Percentiles rank a stretch among this genome's conserved stretches.
Evolutionary conservation across 192 early-diverging fungal genomes (phyloP).

Genomic region (Linderina pennispora): DNA sequence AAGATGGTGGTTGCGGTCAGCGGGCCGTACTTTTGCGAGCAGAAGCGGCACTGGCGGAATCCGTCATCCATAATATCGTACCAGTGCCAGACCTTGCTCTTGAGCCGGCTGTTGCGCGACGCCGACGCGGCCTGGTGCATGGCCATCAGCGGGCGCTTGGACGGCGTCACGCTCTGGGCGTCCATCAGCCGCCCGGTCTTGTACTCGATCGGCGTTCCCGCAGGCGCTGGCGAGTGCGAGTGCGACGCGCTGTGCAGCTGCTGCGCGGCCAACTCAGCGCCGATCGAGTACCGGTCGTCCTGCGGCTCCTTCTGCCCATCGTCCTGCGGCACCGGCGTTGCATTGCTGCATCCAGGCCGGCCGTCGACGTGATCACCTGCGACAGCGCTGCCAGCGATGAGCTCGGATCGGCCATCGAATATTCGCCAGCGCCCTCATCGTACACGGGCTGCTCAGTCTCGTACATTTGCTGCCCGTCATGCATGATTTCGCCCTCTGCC

Average conservation of each 20-base stretch:
- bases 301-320: neutral
- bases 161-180: conserved; percentile 11
- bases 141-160: conserved; percentile 20
- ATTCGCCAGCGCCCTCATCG: too few species aligned
- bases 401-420: conserved; percentile 13
- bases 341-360: neutral
- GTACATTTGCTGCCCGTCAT: conserved; percentile 36
- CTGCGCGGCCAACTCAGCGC: too few species aligned
- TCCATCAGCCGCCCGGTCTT: conserved; percentile 14
- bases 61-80: conserved; percentile 39
- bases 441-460: conserved; percentile 5
- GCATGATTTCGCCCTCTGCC: conserved; percentile 8
- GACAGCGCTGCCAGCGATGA: conserved; percentile 36
- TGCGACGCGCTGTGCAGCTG: neutral
- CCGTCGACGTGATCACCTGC: conserved; percentile 32
- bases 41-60: conserved; percentile 40
- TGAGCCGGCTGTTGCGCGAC: conserved; percentile 26
- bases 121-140: conserved; percentile 13
- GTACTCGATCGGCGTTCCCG: conserved; percentile 9
- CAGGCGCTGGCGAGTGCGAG: neutral
- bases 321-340: conserved; percentile 1
- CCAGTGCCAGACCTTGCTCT: conserved; percentile 47
- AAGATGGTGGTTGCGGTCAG: conserved; percentile 45
- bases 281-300: too few species aligned
- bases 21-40: conserved; percentile 38